A percentile compares a stretch with the other conserved stretches of the same genome.
Evolutionary conservation across 768 basidiomycete species (phyloP).

Genomic region (Infundibulicybe gibba): DNA sequence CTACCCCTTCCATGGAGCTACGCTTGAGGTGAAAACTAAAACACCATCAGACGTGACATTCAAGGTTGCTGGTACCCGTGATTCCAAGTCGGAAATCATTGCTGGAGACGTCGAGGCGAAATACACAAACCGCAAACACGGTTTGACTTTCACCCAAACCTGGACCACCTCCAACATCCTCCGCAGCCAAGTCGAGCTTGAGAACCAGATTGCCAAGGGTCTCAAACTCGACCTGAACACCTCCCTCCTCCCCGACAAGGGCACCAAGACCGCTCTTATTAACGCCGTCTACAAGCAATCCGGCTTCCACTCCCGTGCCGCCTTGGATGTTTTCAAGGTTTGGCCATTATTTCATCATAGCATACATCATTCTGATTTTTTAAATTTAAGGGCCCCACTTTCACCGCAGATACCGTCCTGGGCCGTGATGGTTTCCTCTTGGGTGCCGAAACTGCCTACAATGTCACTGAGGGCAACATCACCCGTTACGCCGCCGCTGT

Average conservation of each 20-base stretch:
- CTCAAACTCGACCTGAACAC: conserved; percentile 92
- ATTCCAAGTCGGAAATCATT: conserved; percentile 72
- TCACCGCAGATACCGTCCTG: conserved; percentile 93
- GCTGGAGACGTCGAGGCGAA: conserved; percentile 93
- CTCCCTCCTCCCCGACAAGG: conserved; percentile 83
- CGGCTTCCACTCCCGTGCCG: conserved; percentile 86
- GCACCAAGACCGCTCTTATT: conserved; percentile 79
- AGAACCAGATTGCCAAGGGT: conserved; percentile 96
- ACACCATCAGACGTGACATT: conserved; percentile 89
- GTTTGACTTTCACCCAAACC: conserved; percentile 88
- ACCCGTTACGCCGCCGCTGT: conserved; percentile 89
- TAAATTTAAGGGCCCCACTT: conserved; percentile 80
- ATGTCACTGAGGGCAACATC: conserved; percentile 90
- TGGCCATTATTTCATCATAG: not conserved
- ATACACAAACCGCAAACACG: conserved; percentile 87
- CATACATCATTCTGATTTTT: not conserved
- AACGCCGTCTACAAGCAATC: conserved; percentile 94
- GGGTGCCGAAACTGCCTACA: conserved; percentile 95
- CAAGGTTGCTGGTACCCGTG: conserved; percentile 85
- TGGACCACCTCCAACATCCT: conserved; percentile 96
- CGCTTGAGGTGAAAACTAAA: conserved; percentile 85
- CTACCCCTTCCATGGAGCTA: conserved; percentile 73
- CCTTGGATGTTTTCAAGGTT: conserved; percentile 94
- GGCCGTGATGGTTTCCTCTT: conserved; percentile 97
- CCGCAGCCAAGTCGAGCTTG: conserved; percentile 88